Conservation (phyloP, 2,329 filamentous ascomycete species). For the Penicillium occitanis region DNA sequence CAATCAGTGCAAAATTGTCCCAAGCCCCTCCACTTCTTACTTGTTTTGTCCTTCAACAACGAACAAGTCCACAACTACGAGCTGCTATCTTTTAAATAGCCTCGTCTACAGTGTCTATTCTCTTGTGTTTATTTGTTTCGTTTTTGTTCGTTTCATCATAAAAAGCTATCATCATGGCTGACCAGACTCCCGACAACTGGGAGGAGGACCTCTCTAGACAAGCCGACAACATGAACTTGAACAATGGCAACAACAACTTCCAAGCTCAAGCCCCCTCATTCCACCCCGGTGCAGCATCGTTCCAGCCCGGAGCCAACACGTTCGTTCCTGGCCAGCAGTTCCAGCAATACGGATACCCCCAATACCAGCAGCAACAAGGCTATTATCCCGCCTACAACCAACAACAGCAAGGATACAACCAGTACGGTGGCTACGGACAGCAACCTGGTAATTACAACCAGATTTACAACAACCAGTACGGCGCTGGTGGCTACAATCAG, state of each 20-base stretch:
- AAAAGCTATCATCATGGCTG: slow-evolving; percentile 64
- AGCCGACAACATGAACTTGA: slow-evolving; percentile 73
- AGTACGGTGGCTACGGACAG: slow-evolving; percentile 48
- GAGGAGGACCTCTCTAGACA: slow-evolving; percentile 85
- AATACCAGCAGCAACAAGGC: slow-evolving; percentile 48
- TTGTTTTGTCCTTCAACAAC: slow-evolving; percentile 9
- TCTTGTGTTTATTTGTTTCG: background rate
- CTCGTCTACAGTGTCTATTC: background rate
- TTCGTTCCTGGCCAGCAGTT: slow-evolving; percentile 73
- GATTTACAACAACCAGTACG: slow-evolving; percentile 44
- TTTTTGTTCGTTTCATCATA: slow-evolving; percentile 23
- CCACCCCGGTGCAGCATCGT: slow-evolving; percentile 66
- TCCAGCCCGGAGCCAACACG: slow-evolving; percentile 68
- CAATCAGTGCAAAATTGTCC: slow-evolving; percentile 31
- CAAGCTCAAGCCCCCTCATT: slow-evolving; percentile 56
- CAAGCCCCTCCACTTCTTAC: slow-evolving; percentile 22
- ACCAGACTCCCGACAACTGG: slow-evolving; percentile 79
- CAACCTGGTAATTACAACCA: slow-evolving; percentile 48
- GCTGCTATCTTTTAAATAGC: background rate
- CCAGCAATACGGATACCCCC: slow-evolving; percentile 56
- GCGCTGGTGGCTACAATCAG: slow-evolving; percentile 44
- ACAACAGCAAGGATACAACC: slow-evolving; percentile 48
- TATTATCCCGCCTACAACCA: slow-evolving; percentile 58
- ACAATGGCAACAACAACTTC: slow-evolving; percentile 52
- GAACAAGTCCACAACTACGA: background rate